Conservation (phyloP, 495 filamentous ascomycete species). For the Parathielavia appendiculata region DNA sequence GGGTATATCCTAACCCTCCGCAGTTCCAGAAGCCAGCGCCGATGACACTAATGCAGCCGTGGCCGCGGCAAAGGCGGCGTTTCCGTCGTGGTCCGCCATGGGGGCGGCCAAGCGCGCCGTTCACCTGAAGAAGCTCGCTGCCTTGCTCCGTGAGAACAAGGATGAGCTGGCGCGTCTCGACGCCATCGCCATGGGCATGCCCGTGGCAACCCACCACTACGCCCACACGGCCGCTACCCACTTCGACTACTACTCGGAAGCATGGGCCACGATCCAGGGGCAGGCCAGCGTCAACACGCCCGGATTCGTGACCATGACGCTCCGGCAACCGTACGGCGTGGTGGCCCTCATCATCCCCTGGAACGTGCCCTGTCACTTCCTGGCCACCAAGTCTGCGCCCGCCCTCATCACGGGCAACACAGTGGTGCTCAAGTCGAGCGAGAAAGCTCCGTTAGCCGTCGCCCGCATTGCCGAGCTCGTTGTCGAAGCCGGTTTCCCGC, state of each 20-base stretch:
- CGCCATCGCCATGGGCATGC: constrained; percentile 48
- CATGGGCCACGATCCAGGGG: constrained; percentile 45
- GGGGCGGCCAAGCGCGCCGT: constrained; percentile 39
- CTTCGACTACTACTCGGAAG: constrained; percentile 36
- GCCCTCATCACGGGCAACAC: constrained; percentile 85
- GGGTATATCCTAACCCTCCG: not conserved
- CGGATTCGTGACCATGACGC: constrained; percentile 80
- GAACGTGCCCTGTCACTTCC: constrained; percentile 83
- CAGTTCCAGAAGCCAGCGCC: constrained; percentile 32
- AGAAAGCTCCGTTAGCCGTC: constrained; percentile 83
- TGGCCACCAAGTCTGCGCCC: constrained; percentile 83
- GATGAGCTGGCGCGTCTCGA: constrained; percentile 51
- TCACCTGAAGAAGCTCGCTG: constrained; percentile 50
- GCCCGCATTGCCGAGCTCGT: constrained; percentile 47
- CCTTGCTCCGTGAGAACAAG: constrained; percentile 42
- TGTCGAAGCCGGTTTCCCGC: constrained; percentile 52
- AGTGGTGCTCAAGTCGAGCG: constrained; percentile 79
- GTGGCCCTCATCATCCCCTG: constrained; percentile 89
- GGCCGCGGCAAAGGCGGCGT: constrained; percentile 53
- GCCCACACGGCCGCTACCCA: constrained; percentile 16
- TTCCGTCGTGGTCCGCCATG: constrained; percentile 52
- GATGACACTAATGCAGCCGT: constrained; percentile 55
- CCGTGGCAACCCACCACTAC: constrained; percentile 38
- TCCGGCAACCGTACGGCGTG: constrained; percentile 84
- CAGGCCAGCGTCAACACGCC: constrained; percentile 78